Evolutionary conservation across 805 yeast genomes (phyloP).

Genomic region (Nakazawaea holstii): DNA sequence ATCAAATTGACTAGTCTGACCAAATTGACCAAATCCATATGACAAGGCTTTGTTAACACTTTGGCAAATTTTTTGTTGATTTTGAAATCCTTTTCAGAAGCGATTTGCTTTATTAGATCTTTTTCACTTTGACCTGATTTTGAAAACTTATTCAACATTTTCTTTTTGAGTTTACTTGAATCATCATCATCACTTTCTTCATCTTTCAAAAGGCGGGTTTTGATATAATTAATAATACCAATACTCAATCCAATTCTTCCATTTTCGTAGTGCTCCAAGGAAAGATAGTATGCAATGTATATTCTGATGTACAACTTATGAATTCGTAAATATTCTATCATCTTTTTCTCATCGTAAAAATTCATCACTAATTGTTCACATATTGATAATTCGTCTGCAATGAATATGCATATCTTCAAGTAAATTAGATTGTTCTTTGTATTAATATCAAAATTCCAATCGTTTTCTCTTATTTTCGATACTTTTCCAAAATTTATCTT

Average conservation of each 20-base stretch:
- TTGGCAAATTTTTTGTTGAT: conserved; percentile 2
- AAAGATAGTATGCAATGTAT: conserved; percentile 5
- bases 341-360: background rate
- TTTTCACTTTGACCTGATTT: conserved; percentile 3
- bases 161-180: background rate
- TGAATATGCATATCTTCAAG: conserved; percentile 6
- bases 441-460: conserved; percentile 8
- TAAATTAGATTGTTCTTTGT: conserved; percentile 4
- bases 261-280: conserved; percentile 2
- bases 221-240: conserved; percentile 7
- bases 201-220: background rate
- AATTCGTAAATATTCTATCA: background rate
- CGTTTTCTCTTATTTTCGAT: background rate
- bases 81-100: conserved; percentile 6
- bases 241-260: conserved; percentile 5
- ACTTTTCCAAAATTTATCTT: conserved; percentile 3
- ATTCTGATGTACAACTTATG: conserved; percentile 1
- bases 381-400: conserved; percentile 6
- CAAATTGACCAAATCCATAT: conserved; percentile 5
- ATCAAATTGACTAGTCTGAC: conserved; percentile 4
- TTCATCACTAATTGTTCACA: conserved; percentile 4
- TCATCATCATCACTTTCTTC: background rate
- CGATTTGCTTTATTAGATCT: conserved; percentile 4
- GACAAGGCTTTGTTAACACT: background rate
- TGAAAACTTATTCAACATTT: background rate